Conservation (phyloP, 768 basidiomycete genomes). For the Boletus speciosus region DNA sequence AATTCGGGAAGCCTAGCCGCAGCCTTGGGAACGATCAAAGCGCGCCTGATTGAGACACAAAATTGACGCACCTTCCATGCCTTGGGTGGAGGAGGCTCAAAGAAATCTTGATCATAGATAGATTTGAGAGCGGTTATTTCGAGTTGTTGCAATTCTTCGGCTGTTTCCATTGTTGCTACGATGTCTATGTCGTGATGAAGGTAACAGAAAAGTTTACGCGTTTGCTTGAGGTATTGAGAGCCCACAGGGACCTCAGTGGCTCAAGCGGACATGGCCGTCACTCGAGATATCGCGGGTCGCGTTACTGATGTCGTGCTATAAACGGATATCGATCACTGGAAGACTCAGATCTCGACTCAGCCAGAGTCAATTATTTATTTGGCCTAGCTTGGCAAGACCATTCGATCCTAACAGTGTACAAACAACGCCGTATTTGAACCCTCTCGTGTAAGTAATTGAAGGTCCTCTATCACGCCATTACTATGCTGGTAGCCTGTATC, state of each 20-base stretch:
- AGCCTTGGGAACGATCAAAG: conserved; percentile 40
- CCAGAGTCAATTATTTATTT: conserved; percentile 14
- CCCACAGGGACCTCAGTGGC: conserved; percentile 64
- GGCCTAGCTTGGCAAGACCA: conserved; percentile 9
- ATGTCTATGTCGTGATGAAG: conserved; percentile 13
- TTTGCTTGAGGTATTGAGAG: conserved; percentile 58
- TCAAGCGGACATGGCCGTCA: conserved; percentile 64
- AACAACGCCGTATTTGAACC: conserved; percentile 8
- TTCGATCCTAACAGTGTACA: conserved; percentile 16
- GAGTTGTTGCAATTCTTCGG: conserved; percentile 59
- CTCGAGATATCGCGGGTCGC: conserved; percentile 4
- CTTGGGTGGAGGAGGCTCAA: conserved; percentile 68
- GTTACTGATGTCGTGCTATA: neutral
- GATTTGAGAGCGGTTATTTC: conserved; percentile 80
- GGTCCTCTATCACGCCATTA: too few species aligned
- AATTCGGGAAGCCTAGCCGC: conserved; percentile 73
- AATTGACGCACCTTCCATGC: conserved; percentile 68
- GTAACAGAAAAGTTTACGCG: conserved; percentile 32
- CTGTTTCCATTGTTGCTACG: conserved; percentile 56
- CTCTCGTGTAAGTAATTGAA: too few species aligned
- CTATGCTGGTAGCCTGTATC: too few species aligned
- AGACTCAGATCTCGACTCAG: conserved; percentile 11
- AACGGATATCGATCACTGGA: conserved; percentile 6
- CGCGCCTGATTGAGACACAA: conserved; percentile 9
- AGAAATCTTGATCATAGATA: conserved; percentile 78